These are phyloP conservation scores for Wallacemonas collosoma DNA, from an alignment of 208 protist species.

Conservation along the genomic window DNA sequence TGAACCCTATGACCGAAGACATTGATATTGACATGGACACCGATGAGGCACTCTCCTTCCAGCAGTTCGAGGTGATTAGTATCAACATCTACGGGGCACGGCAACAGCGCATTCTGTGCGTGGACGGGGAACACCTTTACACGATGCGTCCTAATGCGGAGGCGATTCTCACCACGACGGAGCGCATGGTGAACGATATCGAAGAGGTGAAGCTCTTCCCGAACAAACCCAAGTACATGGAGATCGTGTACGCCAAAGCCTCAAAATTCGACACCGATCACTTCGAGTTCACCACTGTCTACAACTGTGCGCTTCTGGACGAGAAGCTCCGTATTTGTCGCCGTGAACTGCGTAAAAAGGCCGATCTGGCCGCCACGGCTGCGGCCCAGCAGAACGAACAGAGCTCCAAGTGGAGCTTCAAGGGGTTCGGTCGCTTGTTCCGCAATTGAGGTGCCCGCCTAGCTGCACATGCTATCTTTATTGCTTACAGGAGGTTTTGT, in stretches of 20 bases:
- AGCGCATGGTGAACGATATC: slow-evolving; percentile 77
- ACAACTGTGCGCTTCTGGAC: slow-evolving; percentile 81
- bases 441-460: not conserved
- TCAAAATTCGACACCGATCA: slow-evolving; percentile 78
- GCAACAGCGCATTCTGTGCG: slow-evolving; percentile 78
- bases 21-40: slow-evolving; percentile 80
- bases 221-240: slow-evolving; percentile 82
- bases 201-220: slow-evolving; percentile 66
- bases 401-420: slow-evolving; percentile 15
- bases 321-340: slow-evolving; percentile 82
- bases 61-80: slow-evolving; percentile 87
- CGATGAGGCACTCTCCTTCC: slow-evolving; percentile 74
- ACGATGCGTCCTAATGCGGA: slow-evolving; percentile 71
- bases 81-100: slow-evolving; percentile 80
- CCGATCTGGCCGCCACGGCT: slow-evolving; percentile 39
- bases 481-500: not conserved
- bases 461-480: not conserved
- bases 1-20: slow-evolving; percentile 42
- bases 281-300: slow-evolving; percentile 84
- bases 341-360: slow-evolving; percentile 72
- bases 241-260: slow-evolving; percentile 69
- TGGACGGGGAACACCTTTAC: slow-evolving; percentile 86
- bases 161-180: slow-evolving; percentile 51
- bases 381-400: slow-evolving; percentile 24
- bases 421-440: slow-evolving; percentile 12